These are phyloP conservation scores for Fusarium duplospermum DNA, from an alignment of 2,329 filamentous ascomycete species.

Conservation along the genomic window DNA sequence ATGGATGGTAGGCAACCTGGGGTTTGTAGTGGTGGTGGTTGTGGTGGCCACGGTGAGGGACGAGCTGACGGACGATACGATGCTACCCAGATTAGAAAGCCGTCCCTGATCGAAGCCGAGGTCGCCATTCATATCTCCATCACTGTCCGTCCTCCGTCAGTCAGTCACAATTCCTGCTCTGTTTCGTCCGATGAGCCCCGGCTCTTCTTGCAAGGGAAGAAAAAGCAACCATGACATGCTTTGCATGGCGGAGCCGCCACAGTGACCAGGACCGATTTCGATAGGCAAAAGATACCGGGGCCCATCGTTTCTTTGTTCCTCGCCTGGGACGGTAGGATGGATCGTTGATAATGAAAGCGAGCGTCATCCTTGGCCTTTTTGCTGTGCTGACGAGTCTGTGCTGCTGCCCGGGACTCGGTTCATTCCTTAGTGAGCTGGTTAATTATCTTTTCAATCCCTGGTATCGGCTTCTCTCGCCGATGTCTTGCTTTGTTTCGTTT, in stretches of 20 bases:
- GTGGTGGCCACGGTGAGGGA: neutral
- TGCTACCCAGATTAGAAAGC: neutral
- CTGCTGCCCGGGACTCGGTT: slow-evolving; percentile 14
- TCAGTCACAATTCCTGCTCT: neutral
- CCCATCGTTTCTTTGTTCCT: slow-evolving; percentile 17
- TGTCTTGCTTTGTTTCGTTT: slow-evolving; percentile 35
- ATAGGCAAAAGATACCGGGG: slow-evolving; percentile 4
- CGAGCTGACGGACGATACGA: neutral
- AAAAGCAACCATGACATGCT: slow-evolving; percentile 37
- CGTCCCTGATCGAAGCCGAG: slow-evolving; percentile 1
- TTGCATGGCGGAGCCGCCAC: slow-evolving; percentile 32
- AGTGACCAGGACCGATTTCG: neutral
- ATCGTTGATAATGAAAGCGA: slow-evolving; percentile 20
- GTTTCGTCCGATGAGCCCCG: slow-evolving; percentile 11
- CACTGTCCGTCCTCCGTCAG: neutral
- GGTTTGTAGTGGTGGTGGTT: neutral
- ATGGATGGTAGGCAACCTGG: neutral
- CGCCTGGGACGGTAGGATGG: neutral
- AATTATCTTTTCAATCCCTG: slow-evolving; percentile 7
- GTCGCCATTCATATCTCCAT: neutral
- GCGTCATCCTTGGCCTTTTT: slow-evolving; percentile 19
- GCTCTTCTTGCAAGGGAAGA: slow-evolving; percentile 10
- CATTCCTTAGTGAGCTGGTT: slow-evolving; percentile 16
- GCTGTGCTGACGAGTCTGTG: slow-evolving; percentile 16
- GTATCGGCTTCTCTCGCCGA: slow-evolving; percentile 22